A percentile compares a stretch with the other conserved stretches of the same genome.
Evolutionary conservation across 73 alveolate species (phyloP).

Genomic region (Breviolum minutum): DNA sequence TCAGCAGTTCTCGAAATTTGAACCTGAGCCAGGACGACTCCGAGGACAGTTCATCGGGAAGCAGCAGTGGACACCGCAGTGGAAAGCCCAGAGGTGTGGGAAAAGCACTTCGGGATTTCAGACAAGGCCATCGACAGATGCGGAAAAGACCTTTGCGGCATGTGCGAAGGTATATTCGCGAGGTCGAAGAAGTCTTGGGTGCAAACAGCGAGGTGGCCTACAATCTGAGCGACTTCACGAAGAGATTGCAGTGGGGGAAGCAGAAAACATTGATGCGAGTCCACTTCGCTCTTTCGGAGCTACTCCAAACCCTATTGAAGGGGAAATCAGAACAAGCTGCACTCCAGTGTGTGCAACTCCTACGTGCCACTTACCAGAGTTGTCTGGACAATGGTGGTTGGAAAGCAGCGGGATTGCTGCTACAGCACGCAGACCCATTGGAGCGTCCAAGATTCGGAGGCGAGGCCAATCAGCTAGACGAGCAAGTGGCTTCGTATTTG

Average conservation of each 20-base stretch:
- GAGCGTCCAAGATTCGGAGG: slow-evolving; percentile 3
- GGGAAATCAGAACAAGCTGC: slow-evolving; percentile 10
- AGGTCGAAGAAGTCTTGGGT: neutral
- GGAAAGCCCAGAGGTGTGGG: neutral
- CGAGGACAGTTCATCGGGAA: neutral
- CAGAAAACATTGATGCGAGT: neutral
- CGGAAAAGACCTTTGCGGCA: neutral
- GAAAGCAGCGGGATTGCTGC: neutral
- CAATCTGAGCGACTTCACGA: neutral
- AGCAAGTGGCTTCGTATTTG: neutral
- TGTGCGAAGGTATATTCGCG: neutral
- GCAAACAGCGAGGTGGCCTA: neutral
- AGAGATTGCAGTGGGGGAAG: neutral
- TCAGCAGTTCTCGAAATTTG: neutral
- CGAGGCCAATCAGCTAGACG: neutral
- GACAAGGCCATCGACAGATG: neutral
- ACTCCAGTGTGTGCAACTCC: neutral
- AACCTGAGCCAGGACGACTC: neutral
- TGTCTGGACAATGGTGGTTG: neutral
- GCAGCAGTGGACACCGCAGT: neutral
- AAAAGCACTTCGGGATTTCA: neutral
- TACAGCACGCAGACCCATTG: neutral
- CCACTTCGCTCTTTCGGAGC: neutral
- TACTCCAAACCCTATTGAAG: neutral
- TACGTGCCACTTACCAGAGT: neutral